Percentiles rank a stretch among this genome's conserved stretches.
phyloP scores from a whole-genome alignment of 2,329 filamentous ascomycete genomes.

The Rugonectria rugulosa region DNA sequence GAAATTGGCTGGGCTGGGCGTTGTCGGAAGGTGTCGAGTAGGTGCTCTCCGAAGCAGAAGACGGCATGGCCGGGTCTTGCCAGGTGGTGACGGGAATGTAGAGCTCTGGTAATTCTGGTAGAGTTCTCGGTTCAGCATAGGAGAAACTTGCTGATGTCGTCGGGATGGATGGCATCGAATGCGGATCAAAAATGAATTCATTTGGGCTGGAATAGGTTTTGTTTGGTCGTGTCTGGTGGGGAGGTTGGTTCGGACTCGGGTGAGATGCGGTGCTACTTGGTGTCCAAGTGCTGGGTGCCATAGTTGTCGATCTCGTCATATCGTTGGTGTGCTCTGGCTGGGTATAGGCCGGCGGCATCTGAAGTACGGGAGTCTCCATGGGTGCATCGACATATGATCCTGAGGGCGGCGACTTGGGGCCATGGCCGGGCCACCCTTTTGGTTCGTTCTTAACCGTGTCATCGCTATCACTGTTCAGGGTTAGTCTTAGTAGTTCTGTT shows the following conservation, averaged over 20 bases:
- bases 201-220: constrained; percentile 30
- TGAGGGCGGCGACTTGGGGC: constrained; percentile 25
- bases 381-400: constrained; percentile 23
- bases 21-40: constrained; percentile 56
- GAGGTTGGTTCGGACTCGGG: constrained; percentile 21
- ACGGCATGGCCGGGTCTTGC: constrained; percentile 52
- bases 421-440: constrained; percentile 18
- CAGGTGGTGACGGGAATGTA: constrained; percentile 38
- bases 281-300: constrained; percentile 35
- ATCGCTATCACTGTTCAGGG: constrained; percentile 32
- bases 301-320: constrained; percentile 14
- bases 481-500: constrained; percentile 22
- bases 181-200: constrained; percentile 34
- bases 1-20: constrained; percentile 37
- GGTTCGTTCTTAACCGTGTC: constrained; percentile 5
- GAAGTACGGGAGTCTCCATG: constrained; percentile 26
- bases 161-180: constrained; percentile 22
- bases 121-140: constrained; percentile 34
- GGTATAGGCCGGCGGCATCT: constrained; percentile 29
- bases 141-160: constrained; percentile 24
- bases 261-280: constrained; percentile 20
- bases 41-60: constrained; percentile 56
- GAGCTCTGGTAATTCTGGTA: constrained; percentile 33
- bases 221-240: constrained; percentile 25
- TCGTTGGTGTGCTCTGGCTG: constrained; percentile 18